Base-by-base conservation (phyloP, 2,329 filamentous ascomycete species). In the Colletotrichum tamarilloi region DNA sequence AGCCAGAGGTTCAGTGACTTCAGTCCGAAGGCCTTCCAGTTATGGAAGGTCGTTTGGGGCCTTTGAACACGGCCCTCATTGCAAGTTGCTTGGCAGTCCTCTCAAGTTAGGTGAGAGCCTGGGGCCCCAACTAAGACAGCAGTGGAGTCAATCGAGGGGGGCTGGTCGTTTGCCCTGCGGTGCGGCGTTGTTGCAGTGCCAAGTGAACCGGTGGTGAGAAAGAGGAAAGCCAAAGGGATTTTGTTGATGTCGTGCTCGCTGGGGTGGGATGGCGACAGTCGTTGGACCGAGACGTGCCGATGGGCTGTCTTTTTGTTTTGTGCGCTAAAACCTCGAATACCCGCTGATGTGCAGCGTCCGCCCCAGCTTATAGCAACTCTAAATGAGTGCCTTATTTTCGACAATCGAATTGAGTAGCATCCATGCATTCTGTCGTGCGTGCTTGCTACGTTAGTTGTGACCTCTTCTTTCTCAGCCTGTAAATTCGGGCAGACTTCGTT, bases 181-280 rank as follows among this genome's bases (percentile, higher is more conserved):
- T 68, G 24, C 52, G 32, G 62, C 8, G 52, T 30, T 19, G 58
- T 46, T 52, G 67, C 65, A 69, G n/a, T 38, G 70, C 70, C 70
- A 73, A 73, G 60, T 58, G 28, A 35, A 26, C 46, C 16, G 35
- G 19, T 52, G 22, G 9, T 53, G 22, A 35, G 42, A 57, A 57
- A 38, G 28, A 55, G 42, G 30, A 35, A 57, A 60, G 35, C 32
- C 46, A 64, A 22, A 70, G 22, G 56, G 26, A 55, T 63, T 59
- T 65, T 60, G 56, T 56, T 35, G 49, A 73, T 73, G 70, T 69
- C 70, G 70, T 73, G 70, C 59, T 73, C 56, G 26, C 67, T 46
- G 55, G 70, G 70, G 60, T 64, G 53, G n/a, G n/a, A 70, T 73
- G 59, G 60, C 70, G 70, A 73, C 67, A 73, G 55, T 60, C 35